These are phyloP conservation scores for Coemansia sp. DNA, from an alignment of 192 early-diverging fungal genomes.

Conservation along the genomic window DNA sequence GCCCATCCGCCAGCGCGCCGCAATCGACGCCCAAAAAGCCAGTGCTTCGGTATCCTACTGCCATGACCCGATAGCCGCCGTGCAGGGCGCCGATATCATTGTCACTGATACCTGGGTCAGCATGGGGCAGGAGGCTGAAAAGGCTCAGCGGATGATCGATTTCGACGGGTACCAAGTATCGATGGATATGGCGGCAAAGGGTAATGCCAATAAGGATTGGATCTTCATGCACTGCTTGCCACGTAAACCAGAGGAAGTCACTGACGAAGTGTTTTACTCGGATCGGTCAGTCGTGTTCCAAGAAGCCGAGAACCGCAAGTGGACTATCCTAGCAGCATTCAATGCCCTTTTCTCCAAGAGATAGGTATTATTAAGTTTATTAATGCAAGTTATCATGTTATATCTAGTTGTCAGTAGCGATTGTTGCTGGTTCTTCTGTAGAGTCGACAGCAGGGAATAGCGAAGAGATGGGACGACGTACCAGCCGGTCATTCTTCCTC, in stretches of 20 bases:
- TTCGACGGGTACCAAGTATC: conserved; percentile 93
- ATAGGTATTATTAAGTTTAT: conserved; percentile 29
- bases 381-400: neutral
- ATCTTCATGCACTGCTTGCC: conserved; percentile 99
- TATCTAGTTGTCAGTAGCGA: neutral
- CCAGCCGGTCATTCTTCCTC: conserved; percentile 18
- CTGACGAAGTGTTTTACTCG: conserved; percentile 94
- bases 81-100: conserved; percentile 82
- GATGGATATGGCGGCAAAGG: conserved; percentile 73
- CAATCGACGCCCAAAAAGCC: conserved; percentile 61
- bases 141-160: conserved; percentile 73
- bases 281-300: conserved; percentile 91
- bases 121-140: conserved; percentile 97
- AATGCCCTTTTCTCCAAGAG: conserved; percentile 59
- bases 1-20: conserved; percentile 69
- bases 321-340: conserved; percentile 91
- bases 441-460: conserved; percentile 22
- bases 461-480: conserved; percentile 40
- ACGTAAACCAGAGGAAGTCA: conserved; percentile 94
- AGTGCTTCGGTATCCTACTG: conserved; percentile 59
- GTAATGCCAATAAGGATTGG: conserved; percentile 86
- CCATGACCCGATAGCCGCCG: conserved; percentile 73
- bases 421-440: neutral
- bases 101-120: conserved; percentile 99
- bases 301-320: conserved; percentile 99